Percentiles rank a stretch among this genome's conserved stretches.
Evolutionary conservation across 1,139 yeast genomes (phyloP).

Genomic region (Yamadazyma jaroonii): DNA sequence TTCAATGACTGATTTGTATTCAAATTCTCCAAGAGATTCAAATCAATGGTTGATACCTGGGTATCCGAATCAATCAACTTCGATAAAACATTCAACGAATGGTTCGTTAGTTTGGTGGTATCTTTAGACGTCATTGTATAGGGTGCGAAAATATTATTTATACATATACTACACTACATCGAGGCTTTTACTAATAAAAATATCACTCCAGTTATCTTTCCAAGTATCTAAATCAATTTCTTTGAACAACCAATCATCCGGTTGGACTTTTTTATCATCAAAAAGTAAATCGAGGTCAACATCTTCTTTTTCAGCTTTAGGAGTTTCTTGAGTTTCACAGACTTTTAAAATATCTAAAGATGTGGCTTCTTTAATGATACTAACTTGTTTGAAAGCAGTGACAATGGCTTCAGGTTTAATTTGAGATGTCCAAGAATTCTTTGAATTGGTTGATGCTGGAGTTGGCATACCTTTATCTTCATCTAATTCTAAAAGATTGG

Average conservation of each 20-base stretch:
- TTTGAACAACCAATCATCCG: conserved; percentile 16
- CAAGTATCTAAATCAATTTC: conserved; percentile 40
- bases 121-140: conserved; percentile 29
- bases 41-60: conserved; percentile 48
- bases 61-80: conserved; percentile 51
- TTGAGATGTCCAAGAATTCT: conserved; percentile 40
- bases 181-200: too few species aligned
- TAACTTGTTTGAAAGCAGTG: conserved; percentile 48
- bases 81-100: conserved; percentile 28
- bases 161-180: not conserved
- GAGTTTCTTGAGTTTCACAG: conserved; percentile 19
- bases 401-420: conserved; percentile 45
- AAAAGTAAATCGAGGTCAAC: conserved; percentile 32
- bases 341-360: conserved; percentile 29
- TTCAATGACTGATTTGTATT: conserved; percentile 58
- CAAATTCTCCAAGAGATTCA: conserved; percentile 51
- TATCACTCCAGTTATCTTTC: conserved; percentile 19
- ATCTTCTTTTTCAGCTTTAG: conserved; percentile 19
- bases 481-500: conserved; percentile 48
- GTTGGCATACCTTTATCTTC: conserved; percentile 31
- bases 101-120: conserved; percentile 27
- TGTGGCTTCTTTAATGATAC: conserved; percentile 30
- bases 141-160: not conserved
- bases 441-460: conserved; percentile 21
- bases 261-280: conserved; percentile 33